Evolutionary conservation across 1,284 basidiomycete genomes (phyloP).

Genomic region (Sporisorium reilianum): DNA sequence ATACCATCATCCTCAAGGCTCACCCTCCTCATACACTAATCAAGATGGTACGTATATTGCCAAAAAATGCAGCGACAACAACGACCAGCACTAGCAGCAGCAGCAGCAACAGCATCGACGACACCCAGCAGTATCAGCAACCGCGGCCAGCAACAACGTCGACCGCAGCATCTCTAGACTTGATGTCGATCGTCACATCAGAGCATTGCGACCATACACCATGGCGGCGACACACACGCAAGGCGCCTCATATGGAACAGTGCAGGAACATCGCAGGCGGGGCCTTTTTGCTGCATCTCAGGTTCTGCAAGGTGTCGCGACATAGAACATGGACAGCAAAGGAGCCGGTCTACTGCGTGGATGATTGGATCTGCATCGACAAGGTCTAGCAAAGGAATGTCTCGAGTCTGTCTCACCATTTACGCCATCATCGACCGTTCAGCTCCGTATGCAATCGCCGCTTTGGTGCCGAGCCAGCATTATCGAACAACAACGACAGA

Average conservation of each 20-base stretch:
- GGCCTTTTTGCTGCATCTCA: too few relatives aligned
- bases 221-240: background rate
- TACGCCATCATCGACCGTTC: background rate
- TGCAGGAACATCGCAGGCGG: background rate
- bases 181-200: background rate
- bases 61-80: constrained; percentile 10
- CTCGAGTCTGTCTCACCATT: background rate
- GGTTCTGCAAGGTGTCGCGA: too few relatives aligned
- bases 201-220: background rate
- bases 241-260: background rate
- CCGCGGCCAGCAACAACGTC: constrained; percentile 4
- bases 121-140: constrained; percentile 8
- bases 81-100: constrained; percentile 19
- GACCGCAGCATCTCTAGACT: background rate
- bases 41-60: constrained; percentile 52
- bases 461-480: background rate
- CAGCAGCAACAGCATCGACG: constrained; percentile 10
- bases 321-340: background rate
- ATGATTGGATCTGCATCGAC: background rate
- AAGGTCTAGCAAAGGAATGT: background rate
- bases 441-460: background rate
- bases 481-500: background rate
- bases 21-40: constrained; percentile 34
- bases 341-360: background rate
- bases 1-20: constrained; percentile 56